Percentiles rank a stretch among this genome's conserved stretches.
These are phyloP conservation scores for Cercospora sesami DNA, from an alignment of 2,329 filamentous ascomycete species.

Conservation along the genomic window DNA sequence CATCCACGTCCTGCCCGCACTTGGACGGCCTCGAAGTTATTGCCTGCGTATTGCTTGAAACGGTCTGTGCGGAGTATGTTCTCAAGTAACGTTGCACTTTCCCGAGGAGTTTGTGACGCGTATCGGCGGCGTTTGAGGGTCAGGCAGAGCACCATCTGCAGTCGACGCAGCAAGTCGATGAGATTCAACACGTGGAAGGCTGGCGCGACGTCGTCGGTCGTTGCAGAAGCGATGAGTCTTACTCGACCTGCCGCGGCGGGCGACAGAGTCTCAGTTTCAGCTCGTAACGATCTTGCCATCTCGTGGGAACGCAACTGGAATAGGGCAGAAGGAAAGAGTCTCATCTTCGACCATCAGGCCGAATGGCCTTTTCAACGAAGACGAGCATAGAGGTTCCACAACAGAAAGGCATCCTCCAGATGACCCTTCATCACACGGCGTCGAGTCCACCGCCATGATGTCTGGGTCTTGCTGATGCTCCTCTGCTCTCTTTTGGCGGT, in stretches of 20 bases:
- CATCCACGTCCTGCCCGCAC: not conserved
- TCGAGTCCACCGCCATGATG: not conserved
- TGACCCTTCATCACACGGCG: not conserved
- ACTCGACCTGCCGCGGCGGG: not conserved
- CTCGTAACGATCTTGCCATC: not conserved
- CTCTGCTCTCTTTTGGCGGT: not conserved
- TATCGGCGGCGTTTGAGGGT: not conserved
- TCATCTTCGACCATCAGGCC: not conserved
- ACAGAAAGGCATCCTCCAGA: not conserved
- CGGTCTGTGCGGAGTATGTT: not conserved
- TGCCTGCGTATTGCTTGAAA: not conserved
- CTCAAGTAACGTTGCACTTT: not conserved
- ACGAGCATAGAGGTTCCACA: not conserved
- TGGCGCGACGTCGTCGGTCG: not conserved
- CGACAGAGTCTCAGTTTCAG: not conserved
- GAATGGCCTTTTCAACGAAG: not conserved
- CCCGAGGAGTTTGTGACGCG: not conserved
- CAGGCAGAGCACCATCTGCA: not conserved
- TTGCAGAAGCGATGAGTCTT: not conserved
- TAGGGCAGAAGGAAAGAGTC: not conserved
- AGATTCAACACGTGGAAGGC: not conserved
- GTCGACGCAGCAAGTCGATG: not conserved
- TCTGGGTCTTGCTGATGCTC: not conserved
- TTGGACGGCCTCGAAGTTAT: not conserved
- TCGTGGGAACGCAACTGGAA: not conserved